Evolutionary conservation across 106 monocot genomes (phyloP).

Genomic region (Phalaenopsis equestris): DNA sequence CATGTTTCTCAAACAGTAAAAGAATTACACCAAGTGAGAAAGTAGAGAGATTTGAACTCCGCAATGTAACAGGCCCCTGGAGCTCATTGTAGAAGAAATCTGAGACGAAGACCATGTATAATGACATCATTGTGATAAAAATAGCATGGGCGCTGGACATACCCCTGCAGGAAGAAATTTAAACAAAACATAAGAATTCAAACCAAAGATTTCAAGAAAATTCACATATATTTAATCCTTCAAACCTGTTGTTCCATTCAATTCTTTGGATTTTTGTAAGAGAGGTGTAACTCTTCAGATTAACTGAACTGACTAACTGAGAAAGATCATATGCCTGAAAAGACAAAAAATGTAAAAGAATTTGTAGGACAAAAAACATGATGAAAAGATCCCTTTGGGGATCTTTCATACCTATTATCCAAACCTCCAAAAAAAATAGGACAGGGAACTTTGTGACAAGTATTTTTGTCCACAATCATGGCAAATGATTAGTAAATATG

Average conservation of each 20-base stretch:
- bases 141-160: slow-evolving; percentile 88
- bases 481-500: too few relatives aligned
- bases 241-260: slow-evolving; percentile 88
- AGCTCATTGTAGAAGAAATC: slow-evolving; percentile 54
- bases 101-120: slow-evolving; percentile 77
- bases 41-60: slow-evolving; percentile 64
- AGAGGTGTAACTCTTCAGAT: slow-evolving; percentile 29
- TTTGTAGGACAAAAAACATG: background rate
- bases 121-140: slow-evolving; percentile 75
- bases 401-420: too few relatives aligned
- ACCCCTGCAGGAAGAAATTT: slow-evolving; percentile 54
- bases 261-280: slow-evolving; percentile 48
- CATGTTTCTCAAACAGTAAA: background rate
- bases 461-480: too few relatives aligned
- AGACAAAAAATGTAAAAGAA: background rate
- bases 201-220: background rate
- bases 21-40: slow-evolving; percentile 65
- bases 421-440: too few relatives aligned
- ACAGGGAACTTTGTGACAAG: too few relatives aligned
- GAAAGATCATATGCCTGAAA: slow-evolving; percentile 71
- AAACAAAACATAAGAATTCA: background rate
- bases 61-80: slow-evolving; percentile 49
- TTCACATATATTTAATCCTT: background rate
- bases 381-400: background rate
- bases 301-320: slow-evolving; percentile 61